A percentile compares a stretch with the other conserved stretches of the same genome.
Conservation (phyloP, 768 basidiomycete genomes). For the Pisolithus orientalis region DNA sequence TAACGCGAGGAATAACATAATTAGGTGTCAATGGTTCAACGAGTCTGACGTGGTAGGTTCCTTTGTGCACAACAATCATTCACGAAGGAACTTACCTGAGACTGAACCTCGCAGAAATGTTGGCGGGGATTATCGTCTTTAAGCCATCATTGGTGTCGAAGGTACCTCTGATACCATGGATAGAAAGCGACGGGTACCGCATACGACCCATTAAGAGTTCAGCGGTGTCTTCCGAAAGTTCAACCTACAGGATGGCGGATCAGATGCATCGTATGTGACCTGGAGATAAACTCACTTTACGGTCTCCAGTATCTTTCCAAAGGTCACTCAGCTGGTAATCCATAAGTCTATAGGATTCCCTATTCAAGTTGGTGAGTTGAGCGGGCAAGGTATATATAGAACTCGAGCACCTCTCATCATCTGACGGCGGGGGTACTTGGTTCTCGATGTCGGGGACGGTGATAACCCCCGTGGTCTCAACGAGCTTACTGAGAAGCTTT, state of each 20-base stretch:
- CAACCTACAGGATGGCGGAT: constrained; percentile 15
- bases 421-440: constrained; percentile 50
- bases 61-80: neutral
- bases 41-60: constrained; percentile 33
- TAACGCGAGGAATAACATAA: constrained; percentile 62
- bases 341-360: neutral
- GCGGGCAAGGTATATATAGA: no score
- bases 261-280: neutral
- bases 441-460: constrained; percentile 86
- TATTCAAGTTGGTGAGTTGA: neutral
- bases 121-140: constrained; percentile 58
- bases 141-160: constrained; percentile 40
- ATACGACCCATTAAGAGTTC: constrained; percentile 55
- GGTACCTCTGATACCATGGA: constrained; percentile 66
- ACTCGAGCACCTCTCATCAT: neutral
- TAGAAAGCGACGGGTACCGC: constrained; percentile 51
- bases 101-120: constrained; percentile 52
- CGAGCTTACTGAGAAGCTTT: constrained; percentile 77
- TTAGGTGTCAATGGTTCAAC: constrained; percentile 88
- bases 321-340: neutral
- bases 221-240: constrained; percentile 45
- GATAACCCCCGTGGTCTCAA: constrained; percentile 72
- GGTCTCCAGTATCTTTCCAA: neutral
- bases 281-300: neutral
- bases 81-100: constrained; percentile 33